A percentile compares a stretch with the other conserved stretches of the same genome.
Evolutionary conservation across 345 rosid genomes (phyloP).

Genomic region (Isatis tinctoria): DNA sequence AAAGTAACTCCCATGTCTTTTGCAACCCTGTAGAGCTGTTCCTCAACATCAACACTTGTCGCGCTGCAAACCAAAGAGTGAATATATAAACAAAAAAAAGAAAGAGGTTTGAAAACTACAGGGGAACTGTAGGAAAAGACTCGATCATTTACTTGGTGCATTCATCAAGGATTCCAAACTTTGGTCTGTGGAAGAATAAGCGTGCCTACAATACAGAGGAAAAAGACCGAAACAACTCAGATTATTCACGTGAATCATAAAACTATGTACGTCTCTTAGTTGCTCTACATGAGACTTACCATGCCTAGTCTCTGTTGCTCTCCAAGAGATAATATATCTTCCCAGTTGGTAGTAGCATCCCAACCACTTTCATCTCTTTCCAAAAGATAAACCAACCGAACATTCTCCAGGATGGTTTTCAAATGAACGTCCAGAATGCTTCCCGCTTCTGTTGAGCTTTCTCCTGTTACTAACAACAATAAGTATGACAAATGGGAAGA

Average conservation of each 20-base stretch:
- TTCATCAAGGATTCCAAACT: slow-evolving; percentile 91
- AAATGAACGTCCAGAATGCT: slow-evolving; percentile 51
- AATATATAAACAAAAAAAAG: neutral
- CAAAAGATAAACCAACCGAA: slow-evolving; percentile 75
- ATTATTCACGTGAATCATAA: neutral
- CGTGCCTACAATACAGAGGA: slow-evolving; percentile 56
- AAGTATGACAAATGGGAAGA: slow-evolving; percentile 3
- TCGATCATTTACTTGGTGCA: slow-evolving; percentile 79
- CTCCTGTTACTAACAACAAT: slow-evolving; percentile 37
- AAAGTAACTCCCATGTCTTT: slow-evolving; percentile 79
- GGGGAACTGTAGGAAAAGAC: neutral
- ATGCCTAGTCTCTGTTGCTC: slow-evolving; percentile 98
- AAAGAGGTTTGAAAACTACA: neutral
- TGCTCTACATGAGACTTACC: slow-evolving; percentile 45
- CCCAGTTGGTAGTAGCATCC: slow-evolving; percentile 86
- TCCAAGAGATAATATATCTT: slow-evolving; percentile 91
- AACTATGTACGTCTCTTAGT: neutral
- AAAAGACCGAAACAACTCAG: neutral
- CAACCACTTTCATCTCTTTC: slow-evolving; percentile 84
- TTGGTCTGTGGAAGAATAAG: slow-evolving; percentile 89
- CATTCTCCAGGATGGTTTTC: slow-evolving; percentile 74
- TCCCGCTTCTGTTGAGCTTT: slow-evolving; percentile 32
- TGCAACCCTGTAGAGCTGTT: slow-evolving; percentile 86
- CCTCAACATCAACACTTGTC: slow-evolving; percentile 94
- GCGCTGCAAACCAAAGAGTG: slow-evolving; percentile 51